Conservation (phyloP, 2,329 filamentous ascomycete species). For the Diatrype stigma region DNA sequence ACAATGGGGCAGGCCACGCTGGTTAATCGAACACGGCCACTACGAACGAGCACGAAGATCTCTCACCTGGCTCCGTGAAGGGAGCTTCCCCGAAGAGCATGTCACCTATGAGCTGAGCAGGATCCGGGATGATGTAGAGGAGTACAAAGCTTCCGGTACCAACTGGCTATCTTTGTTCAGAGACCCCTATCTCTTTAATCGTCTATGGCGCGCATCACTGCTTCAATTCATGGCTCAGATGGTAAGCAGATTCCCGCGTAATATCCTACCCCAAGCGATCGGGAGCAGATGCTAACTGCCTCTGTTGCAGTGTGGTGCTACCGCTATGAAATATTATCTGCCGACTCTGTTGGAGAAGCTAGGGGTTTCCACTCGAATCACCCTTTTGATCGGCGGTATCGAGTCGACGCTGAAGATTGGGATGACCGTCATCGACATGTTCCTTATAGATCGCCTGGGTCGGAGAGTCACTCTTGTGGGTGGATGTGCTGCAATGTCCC, state of each 20-base stretch:
- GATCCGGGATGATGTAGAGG: constrained; percentile 41
- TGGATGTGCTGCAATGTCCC: constrained; percentile 48
- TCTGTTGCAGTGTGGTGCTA: constrained; percentile 42
- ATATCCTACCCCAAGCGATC: too few species aligned
- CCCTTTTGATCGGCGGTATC: constrained; percentile 50
- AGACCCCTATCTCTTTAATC: constrained; percentile 42
- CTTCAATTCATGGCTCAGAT: constrained; percentile 59
- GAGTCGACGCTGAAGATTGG: constrained; percentile 56
- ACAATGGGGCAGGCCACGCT: constrained; percentile 42
- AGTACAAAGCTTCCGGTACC: constrained; percentile 30
- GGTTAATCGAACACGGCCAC: constrained; percentile 50
- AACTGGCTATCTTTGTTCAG: constrained; percentile 46
- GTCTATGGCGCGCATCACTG: constrained; percentile 53
- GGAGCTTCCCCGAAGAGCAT: constrained; percentile 30
- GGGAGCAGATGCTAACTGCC: background rate
- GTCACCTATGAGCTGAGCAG: constrained; percentile 39
- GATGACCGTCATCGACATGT: constrained; percentile 52
- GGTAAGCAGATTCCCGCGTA: constrained; percentile 10
- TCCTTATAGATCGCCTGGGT: constrained; percentile 51
- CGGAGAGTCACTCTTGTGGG: constrained; percentile 43
- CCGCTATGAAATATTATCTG: constrained; percentile 58
- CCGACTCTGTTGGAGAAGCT: constrained; percentile 49
- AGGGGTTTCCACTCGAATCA: constrained; percentile 42
- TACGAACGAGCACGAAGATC: constrained; percentile 38
- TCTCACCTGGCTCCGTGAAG: constrained; percentile 47